Conservation (phyloP, 208 protist species). For the Leishmania martiniquensis region DNA sequence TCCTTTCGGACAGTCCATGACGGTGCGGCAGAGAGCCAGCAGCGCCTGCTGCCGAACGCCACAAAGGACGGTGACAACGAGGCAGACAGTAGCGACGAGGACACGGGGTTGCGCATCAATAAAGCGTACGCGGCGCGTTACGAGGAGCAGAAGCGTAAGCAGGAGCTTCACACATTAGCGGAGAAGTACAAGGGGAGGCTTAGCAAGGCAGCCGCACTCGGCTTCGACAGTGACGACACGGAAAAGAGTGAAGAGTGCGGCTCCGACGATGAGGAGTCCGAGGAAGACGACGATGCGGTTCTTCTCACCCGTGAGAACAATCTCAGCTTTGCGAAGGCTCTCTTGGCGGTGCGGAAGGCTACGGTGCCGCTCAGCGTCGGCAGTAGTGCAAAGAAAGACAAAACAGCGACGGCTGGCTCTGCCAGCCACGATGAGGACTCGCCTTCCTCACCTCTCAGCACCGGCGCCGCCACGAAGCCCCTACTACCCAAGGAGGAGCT, state of each 20-base stretch:
- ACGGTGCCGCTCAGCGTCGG: slow-evolving; percentile 24
- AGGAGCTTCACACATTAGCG: slow-evolving; percentile 86
- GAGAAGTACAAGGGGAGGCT: slow-evolving; percentile 82
- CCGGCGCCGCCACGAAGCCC: neutral
- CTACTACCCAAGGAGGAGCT: slow-evolving; percentile 36
- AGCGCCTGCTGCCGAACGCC: neutral
- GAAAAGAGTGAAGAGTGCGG: slow-evolving; percentile 33
- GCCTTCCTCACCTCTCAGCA: neutral
- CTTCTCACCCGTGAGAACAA: slow-evolving; percentile 82
- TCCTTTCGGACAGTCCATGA: slow-evolving; percentile 11
- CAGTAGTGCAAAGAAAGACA: slow-evolving; percentile 9
- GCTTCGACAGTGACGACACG: neutral
- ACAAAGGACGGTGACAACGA: slow-evolving; percentile 9
- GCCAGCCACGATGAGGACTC: neutral
- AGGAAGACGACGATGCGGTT: slow-evolving; percentile 85
- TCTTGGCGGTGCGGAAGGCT: slow-evolving; percentile 77
- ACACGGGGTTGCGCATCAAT: slow-evolving; percentile 66
- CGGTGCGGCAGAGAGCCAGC: neutral
- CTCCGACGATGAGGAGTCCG: slow-evolving; percentile 67
- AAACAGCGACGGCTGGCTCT: slow-evolving; percentile 2
- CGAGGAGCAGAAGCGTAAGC: slow-evolving; percentile 88
- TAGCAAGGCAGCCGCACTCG: slow-evolving; percentile 16
- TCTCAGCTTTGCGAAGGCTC: slow-evolving; percentile 79
- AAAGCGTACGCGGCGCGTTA: slow-evolving; percentile 80
- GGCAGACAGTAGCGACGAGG: slow-evolving; percentile 11